Conservation (phyloP, 2,329 filamentous ascomycete species). For the Ophiostoma novo-ulmi region DNA sequence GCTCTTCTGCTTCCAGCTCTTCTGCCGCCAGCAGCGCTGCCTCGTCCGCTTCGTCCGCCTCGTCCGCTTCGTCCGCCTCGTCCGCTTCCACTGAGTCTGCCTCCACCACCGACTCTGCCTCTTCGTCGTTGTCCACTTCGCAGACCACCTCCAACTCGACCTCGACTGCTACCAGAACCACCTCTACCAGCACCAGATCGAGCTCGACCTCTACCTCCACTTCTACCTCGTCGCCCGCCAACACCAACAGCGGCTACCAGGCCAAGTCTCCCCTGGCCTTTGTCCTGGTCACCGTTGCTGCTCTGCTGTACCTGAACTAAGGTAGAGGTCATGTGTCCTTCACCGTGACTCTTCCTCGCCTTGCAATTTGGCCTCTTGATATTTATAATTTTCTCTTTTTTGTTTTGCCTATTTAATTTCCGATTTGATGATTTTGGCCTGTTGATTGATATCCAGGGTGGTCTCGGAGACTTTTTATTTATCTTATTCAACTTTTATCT, state of each 20-base stretch:
- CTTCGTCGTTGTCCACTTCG: conserved; percentile 12
- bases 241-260: conserved; percentile 37
- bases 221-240: conserved; percentile 30
- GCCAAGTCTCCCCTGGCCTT: conserved; percentile 40
- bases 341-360: not conserved
- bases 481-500: not conserved
- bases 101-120: conserved; percentile 6
- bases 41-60: not conserved
- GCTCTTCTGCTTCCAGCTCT: too few species aligned
- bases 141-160: conserved; percentile 17
- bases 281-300: conserved; percentile 38
- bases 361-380: not conserved
- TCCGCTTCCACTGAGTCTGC: not conserved
- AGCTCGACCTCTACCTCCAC: not conserved
- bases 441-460: not conserved
- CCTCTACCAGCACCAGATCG: conserved; percentile 26
- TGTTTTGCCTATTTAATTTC: not conserved
- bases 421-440: conserved; percentile 1
- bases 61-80: not conserved
- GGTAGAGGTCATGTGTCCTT: not conserved
- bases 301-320: conserved; percentile 43
- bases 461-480: not conserved
- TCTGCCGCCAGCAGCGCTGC: conserved; percentile 18
- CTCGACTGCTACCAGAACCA: conserved; percentile 18
- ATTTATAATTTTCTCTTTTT: not conserved